phyloP scores from a whole-genome alignment of 768 basidiomycete species.

The Hebeloma cylindrosporum region DNA sequence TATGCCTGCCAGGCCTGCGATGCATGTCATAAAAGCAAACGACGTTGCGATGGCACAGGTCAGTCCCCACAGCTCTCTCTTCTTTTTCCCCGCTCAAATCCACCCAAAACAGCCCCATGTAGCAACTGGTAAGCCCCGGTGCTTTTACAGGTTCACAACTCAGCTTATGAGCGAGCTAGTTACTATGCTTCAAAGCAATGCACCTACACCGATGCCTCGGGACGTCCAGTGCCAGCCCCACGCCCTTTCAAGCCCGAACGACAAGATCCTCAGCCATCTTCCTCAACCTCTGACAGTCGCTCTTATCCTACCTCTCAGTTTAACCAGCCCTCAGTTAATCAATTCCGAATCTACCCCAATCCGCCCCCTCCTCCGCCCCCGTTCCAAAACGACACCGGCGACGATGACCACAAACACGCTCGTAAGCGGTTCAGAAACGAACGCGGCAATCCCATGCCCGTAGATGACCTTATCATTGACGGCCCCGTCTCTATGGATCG shows the following conservation, averaged over 20 bases:
- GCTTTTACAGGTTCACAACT: conserved; percentile 14
- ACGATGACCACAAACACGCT: conserved; percentile 39
- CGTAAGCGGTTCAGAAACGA: conserved; percentile 54
- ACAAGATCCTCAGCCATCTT: conserved; percentile 28
- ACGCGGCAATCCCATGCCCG: conserved; percentile 36
- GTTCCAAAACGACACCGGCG: conserved; percentile 31
- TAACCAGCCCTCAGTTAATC: conserved; percentile 26
- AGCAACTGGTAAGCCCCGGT: conserved; percentile 64
- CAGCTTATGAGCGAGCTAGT: conserved; percentile 42
- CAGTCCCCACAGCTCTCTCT: conserved; percentile 32
- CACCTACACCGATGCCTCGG: conserved; percentile 77
- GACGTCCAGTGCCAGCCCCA: conserved; percentile 77
- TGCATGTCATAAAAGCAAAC: conserved; percentile 83
- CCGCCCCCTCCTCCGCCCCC: conserved; percentile 16
- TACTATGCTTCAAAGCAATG: conserved; percentile 82
- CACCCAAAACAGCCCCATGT: conserved; percentile 57
- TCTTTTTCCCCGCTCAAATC: conserved; percentile 7
- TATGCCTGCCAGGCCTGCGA: conserved; percentile 57
- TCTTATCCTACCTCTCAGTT: conserved; percentile 21
- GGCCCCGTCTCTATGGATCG: conserved; percentile 41
- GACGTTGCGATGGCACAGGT: conserved; percentile 83
- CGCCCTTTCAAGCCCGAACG: conserved; percentile 48
- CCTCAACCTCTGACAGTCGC: conserved; percentile 24
- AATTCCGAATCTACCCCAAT: conserved; percentile 27
- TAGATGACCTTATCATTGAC: conserved; percentile 42